Evolutionary conservation across 306 rosid species (phyloP), one percentile per base, ranked within the genome.

Genomic region (Carpinus fangiana): DNA sequence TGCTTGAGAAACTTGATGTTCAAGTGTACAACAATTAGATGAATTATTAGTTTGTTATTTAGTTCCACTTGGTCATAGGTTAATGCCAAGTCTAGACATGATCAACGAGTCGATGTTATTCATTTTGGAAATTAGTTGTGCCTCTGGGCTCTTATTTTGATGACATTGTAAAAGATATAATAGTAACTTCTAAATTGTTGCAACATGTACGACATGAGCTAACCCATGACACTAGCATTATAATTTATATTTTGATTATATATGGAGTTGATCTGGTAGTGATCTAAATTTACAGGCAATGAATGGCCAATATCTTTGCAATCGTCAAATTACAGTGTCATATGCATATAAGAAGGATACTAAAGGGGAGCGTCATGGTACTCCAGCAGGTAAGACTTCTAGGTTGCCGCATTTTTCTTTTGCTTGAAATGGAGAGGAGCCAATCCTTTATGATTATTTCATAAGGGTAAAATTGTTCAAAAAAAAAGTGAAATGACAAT

Each of bases 301-400:
- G 99, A 96, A 86, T 79, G 98, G 99, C 17, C 99, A 96, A 50
- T 96, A 96, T 86, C 93, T 96, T 50, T 96, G 99, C 90, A 96
- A 96, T 75, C 98, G 98, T 72, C 99, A 96, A 84, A 93, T 96
- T 84, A 91, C 98, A 41, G 99, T 96, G 52, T 96, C 99, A 18
- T 96, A 96, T 80, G 99, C 99, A 46, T 96, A 96, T 57, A 96
- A 96, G 34, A 31, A 31, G 34, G 34, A 31, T 31, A 31, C 34
- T 31, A 31, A 31, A 31, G 34, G 34, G 3, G 34, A 0, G 34
- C 34, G 34, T 31, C 34, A 31, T 13, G 98, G 99, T 65, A 96
- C 99, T 83, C 98, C 98, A 0, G 98, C 99, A 55, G 99, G 99
- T 95, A 47, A 82, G 87, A 65, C 65, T 71, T 72, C 82, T 82